Conservation (phyloP, 306 rosid species). For the Begonia masoniana region DNA sequence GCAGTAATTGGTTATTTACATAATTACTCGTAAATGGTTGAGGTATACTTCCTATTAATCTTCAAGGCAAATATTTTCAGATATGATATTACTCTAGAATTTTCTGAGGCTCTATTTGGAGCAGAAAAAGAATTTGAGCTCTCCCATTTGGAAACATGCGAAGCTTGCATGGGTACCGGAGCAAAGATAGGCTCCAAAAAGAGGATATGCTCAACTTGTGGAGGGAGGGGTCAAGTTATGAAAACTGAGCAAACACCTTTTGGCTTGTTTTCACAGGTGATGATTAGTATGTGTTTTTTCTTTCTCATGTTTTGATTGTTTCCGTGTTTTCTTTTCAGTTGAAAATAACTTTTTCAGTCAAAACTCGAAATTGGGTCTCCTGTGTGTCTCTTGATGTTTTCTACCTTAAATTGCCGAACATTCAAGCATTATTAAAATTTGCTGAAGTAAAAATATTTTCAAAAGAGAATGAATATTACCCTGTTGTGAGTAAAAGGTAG, state of each 20-base stretch:
- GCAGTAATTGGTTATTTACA: neutral
- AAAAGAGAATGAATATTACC: no score
- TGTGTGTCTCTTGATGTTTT: no score
- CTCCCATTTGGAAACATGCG: slow-evolving; percentile 94
- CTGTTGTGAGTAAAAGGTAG: no score
- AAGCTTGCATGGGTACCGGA: slow-evolving; percentile 77
- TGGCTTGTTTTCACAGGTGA: slow-evolving; percentile 97
- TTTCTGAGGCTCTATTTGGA: slow-evolving; percentile 89
- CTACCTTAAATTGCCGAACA: no score
- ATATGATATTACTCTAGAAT: slow-evolving; percentile 72
- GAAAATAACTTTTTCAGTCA: neutral
- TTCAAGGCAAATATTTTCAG: slow-evolving; percentile 38
- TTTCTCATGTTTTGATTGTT: slow-evolving; percentile 4
- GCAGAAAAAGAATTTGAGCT: slow-evolving; percentile 85
- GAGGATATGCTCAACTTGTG: slow-evolving; percentile 93
- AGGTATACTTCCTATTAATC: slow-evolving; percentile 12
- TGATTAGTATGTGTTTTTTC: slow-evolving; percentile 6
- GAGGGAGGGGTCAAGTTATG: slow-evolving; percentile 99
- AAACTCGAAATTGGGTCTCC: no score
- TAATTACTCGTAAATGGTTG: neutral
- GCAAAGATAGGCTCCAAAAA: slow-evolving; percentile 71
- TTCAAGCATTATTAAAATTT: no score
- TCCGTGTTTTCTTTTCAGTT: slow-evolving; percentile 8
- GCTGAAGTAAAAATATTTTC: no score
- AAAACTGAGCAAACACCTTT: slow-evolving; percentile 99